Base-by-base conservation (phyloP, 2,329 filamentous ascomycete species). In the Periconia macrospinosa region DNA sequence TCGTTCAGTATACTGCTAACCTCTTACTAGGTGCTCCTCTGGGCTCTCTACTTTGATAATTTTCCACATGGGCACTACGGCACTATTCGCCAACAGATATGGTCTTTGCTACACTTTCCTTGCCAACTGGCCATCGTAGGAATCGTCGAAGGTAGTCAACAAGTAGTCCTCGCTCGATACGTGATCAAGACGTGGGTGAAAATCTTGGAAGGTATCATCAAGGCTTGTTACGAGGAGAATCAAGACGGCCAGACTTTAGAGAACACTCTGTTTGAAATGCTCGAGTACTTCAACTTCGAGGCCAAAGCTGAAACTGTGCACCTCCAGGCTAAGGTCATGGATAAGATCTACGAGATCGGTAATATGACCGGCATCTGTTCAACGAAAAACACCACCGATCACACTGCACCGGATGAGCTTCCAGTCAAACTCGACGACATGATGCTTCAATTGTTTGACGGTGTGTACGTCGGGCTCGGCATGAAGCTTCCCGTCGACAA, bases 41-140 rank as follows among this genome's bases (percentile, higher is more conserved):
- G 84, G 82, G 83, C 86, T 69, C 74, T 82, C 6, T 86, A 86
- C 64, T 84, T 84, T 47, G 80, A 85, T 54, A 79, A 86, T 30
- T 33, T 33, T 33, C 30, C 30, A 7, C 30, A 33, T 13, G 30
- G 30, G 8, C 74, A 76, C 50, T 80, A 81, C 55, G 79, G 80
- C 37, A 80, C 75, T 27, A 75, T 84, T 43, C 79, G 83, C 6
- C 86, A 88, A 58, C 82, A 86, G 48, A 70, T 84, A 48, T 86
- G 83, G 83, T 78, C 80, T 0, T 52, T 77, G 1, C 67, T 84
- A 1, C 86, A 88, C 70, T 83, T 87, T 54, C 85, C 85, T 0
- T 83, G 87, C 60, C 85, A 89, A 58, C 77, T 87, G 1, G 75
- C 82, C 6, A 79, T 89, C 30, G 81, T 86, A 14, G 79, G 88